A percentile compares a stretch with the other conserved stretches of the same genome.
phyloP scores from a whole-genome alignment of 2,329 filamentous ascomycete species.

The Neofusicoccum kwambonambiense region DNA sequence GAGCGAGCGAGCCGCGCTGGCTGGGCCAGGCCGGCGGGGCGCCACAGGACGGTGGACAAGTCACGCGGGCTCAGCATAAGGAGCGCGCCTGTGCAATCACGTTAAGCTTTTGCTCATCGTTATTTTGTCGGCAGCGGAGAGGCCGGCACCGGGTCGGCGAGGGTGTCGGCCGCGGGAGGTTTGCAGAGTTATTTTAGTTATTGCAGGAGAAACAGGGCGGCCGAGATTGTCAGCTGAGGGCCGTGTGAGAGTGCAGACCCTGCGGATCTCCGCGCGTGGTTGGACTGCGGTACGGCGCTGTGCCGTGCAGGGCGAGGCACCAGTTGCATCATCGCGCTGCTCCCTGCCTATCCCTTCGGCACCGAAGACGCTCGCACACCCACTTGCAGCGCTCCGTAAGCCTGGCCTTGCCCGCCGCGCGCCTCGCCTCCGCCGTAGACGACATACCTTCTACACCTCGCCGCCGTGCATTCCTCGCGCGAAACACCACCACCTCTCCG shows the following conservation, averaged over 20 bases:
- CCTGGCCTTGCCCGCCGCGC: background rate
- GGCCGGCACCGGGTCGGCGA: background rate
- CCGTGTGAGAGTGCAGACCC: conserved; percentile 11
- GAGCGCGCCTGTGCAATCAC: background rate
- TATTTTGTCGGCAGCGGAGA: background rate
- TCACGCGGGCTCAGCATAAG: conserved; percentile 3
- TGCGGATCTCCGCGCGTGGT: conserved; percentile 1
- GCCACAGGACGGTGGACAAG: background rate
- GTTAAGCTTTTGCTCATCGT: background rate
- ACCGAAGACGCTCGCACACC: conserved; percentile 7
- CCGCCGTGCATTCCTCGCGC: background rate
- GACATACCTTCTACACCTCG: background rate
- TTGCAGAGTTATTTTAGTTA: background rate
- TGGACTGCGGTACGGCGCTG: background rate
- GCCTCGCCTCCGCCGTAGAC: conserved; percentile 1
- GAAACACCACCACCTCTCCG: background rate
- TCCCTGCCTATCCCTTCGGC: conserved; percentile 2
- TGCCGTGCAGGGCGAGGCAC: background rate
- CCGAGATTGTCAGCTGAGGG: conserved; percentile 14
- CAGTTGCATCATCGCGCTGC: conserved; percentile 9
- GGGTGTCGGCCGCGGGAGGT: no score
- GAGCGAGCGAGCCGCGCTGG: conserved; percentile 1
- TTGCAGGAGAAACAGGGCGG: conserved; percentile 5
- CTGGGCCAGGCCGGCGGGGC: background rate
- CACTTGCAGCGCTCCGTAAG: background rate